These are phyloP conservation scores for Populus alba DNA, from an alignment of 345 rosid species.

Conservation along the genomic window DNA sequence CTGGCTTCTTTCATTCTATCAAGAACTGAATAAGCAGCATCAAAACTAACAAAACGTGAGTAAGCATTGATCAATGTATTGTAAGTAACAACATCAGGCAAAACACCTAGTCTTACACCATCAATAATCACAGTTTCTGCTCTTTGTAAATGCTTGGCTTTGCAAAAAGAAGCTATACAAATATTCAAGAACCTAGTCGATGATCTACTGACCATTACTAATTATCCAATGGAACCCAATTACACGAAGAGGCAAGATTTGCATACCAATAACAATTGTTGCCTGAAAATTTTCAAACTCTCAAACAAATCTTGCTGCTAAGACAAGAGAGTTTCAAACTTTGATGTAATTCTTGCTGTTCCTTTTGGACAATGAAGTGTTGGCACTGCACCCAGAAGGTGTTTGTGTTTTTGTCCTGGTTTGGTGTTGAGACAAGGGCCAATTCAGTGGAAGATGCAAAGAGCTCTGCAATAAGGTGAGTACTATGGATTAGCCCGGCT, in stretches of 20 bases:
- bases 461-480: neutral
- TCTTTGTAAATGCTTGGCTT: constrained; percentile 43
- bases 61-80: constrained; percentile 63
- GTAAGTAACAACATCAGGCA: constrained; percentile 83
- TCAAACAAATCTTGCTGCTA: neutral
- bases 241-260: neutral
- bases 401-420: neutral
- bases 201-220: constrained; percentile 21
- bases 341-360: neutral
- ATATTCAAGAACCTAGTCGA: constrained; percentile 69
- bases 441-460: neutral
- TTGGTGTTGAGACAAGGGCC: neutral
- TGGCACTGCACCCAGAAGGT: neutral
- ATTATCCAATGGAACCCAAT: neutral
- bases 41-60: constrained; percentile 53
- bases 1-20: constrained; percentile 66
- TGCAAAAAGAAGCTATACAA: constrained; percentile 57
- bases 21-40: constrained; percentile 55
- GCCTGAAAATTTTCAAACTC: neutral
- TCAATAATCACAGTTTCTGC: constrained; percentile 65
- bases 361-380: neutral
- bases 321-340: too few species aligned
- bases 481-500: neutral
- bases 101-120: constrained; percentile 66
- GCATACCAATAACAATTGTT: neutral